phyloP scores from a whole-genome alignment of 495 filamentous ascomycete genomes.

The Parachaetomium inaequale region DNA sequence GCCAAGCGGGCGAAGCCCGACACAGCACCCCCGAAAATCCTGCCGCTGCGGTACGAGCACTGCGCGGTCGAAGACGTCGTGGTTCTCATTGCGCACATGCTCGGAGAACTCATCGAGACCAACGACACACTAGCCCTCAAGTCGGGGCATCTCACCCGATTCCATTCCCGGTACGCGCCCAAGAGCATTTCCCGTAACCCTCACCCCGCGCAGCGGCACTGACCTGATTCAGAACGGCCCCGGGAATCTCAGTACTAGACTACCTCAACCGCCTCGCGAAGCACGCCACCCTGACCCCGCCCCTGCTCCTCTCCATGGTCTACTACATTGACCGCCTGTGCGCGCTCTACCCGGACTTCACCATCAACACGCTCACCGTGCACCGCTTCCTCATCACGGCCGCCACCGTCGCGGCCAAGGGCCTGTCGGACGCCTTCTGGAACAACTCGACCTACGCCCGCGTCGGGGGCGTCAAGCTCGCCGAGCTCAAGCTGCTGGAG shows the following conservation, averaged over 20 bases:
- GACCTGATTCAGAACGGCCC: conserved; percentile 62
- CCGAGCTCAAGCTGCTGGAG: conserved; percentile 88
- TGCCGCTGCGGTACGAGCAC: conserved; percentile 73
- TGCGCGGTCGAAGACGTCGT: conserved; percentile 82
- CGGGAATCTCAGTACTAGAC: conserved; percentile 87
- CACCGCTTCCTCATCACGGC: conserved; percentile 96
- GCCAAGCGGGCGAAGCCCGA: conserved; percentile 49
- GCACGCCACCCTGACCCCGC: conserved; percentile 88
- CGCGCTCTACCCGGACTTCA: conserved; percentile 86
- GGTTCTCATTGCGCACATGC: conserved; percentile 87
- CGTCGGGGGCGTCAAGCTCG: conserved; percentile 84
- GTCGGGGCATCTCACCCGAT: conserved; percentile 80
- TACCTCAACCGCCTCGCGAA: conserved; percentile 90
- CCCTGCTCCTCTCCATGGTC: conserved; percentile 98
- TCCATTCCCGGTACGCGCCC: conserved; percentile 77
- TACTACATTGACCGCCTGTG: conserved; percentile 98
- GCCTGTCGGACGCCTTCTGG: conserved; percentile 94
- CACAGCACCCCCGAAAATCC: conserved; percentile 52
- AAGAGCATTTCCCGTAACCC: background rate
- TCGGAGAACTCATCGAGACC: conserved; percentile 85
- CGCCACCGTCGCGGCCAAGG: conserved; percentile 92
- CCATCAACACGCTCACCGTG: conserved; percentile 88
- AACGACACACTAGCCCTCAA: conserved; percentile 87
- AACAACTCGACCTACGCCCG: conserved; percentile 94
- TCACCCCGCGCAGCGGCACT: conserved; percentile 8